These are phyloP conservation scores for Cyberlindnera misumaiensis DNA, from an alignment of 805 yeast species.

Conservation along the genomic window DNA sequence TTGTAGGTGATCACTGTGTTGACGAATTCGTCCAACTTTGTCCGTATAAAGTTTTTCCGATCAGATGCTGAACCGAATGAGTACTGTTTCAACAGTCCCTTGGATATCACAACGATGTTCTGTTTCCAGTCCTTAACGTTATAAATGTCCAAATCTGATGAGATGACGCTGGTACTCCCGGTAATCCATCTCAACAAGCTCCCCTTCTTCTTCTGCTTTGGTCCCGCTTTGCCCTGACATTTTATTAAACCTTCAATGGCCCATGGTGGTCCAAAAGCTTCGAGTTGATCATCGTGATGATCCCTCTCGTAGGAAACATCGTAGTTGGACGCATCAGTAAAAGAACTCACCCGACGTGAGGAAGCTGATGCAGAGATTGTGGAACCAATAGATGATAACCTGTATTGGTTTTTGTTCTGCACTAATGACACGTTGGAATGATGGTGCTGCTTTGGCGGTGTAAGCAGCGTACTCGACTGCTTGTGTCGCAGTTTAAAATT, in stretches of 20 bases:
- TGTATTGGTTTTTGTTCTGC: conserved; percentile 15
- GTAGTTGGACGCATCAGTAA: conserved; percentile 20
- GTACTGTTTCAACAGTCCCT: conserved; percentile 41
- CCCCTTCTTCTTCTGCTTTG: conserved; percentile 3
- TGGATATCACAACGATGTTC: conserved; percentile 41
- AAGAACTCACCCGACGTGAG: conserved; percentile 5
- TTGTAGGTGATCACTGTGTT: conserved; percentile 18
- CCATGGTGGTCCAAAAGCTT: conserved; percentile 70
- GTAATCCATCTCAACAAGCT: conserved; percentile 15
- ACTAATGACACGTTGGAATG: conserved; percentile 16
- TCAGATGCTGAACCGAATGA: conserved; percentile 28
- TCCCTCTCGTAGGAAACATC: conserved; percentile 28
- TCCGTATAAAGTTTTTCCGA: conserved; percentile 15
- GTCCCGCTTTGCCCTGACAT: conserved; percentile 10
- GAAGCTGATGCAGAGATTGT: conserved; percentile 6
- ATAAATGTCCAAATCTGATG: conserved; percentile 27
- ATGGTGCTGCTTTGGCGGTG: conserved; percentile 5
- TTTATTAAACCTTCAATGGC: conserved; percentile 64
- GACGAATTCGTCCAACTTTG: conserved; percentile 17
- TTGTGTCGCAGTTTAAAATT: conserved; percentile 4
- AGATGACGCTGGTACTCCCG: conserved; percentile 9
- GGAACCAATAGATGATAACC: conserved; percentile 22
- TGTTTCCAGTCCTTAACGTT: conserved; percentile 25
- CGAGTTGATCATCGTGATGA: conserved; percentile 53
- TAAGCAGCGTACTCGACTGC: conserved; percentile 7